Base-by-base conservation (phyloP, 257 asterid species). In the Voacanga thouarsii region DNA sequence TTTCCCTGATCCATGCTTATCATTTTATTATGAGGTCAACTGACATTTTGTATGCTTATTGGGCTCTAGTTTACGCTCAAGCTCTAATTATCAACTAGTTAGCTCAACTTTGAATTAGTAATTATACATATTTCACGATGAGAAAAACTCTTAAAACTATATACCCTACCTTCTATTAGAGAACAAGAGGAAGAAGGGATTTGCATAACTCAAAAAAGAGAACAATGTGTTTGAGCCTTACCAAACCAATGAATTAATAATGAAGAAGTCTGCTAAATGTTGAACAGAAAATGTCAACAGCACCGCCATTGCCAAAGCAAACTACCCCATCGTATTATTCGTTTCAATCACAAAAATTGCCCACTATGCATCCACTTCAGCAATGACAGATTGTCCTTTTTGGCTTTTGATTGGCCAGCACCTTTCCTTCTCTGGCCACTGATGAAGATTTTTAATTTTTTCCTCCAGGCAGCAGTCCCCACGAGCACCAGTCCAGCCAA, bases 401-500 rank as follows among this genome's bases (percentile, higher is more conserved):
- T 83, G 79, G 83, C 72, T 45, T 85, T 81, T 87, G 82, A 84
- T 84, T 78, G 85, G 77, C 75, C 89, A 88, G 76, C 80, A 47
- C 68, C 78, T 14, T n/a, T 73, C 78, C 72, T 80, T 59, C 61
- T 21, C 37, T 33, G 37, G 43, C 78, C 71, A 69, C 28, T 12
- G 39, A 49, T 74, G 18, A 51, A 77, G 65, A 80, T 28, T 79
- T 77, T 84, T 30, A 59, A 72, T 79, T 83, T 80, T 85, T 77
- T 33, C 19, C n/a, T 15, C 44, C 24, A 55, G 72, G 23, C 55
- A 80, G 82, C 41, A 80, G 89, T 49, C 91, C 88, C 92, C 86
- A 89, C 89, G 50, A 30, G 77, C 80, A 81, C 85, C 89, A 67
- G 84, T 80, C 84, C 80, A 61, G 69, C 98, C 93, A 93, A 88